Conservation (phyloP, 805 yeast genomes). For the Millerozyma miso region DNA sequence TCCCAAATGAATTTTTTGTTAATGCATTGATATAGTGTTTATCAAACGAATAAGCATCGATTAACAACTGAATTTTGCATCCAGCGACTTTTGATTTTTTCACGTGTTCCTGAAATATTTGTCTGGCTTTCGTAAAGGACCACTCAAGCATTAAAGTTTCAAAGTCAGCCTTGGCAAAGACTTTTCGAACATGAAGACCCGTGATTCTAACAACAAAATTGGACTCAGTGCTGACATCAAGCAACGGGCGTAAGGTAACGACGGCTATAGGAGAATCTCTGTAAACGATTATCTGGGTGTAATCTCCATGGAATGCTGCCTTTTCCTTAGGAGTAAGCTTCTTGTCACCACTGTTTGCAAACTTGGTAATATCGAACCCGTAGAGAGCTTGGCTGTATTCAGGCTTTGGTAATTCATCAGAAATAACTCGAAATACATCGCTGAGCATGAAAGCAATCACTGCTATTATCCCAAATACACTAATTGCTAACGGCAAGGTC, state of each 20-base stretch:
- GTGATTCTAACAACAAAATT: constrained; percentile 50
- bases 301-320: constrained; percentile 33
- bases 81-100: constrained; percentile 23
- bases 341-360: constrained; percentile 30
- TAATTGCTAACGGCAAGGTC: constrained; percentile 37
- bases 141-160: constrained; percentile 60
- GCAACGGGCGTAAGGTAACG: constrained; percentile 42
- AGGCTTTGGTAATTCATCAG: constrained; percentile 23
- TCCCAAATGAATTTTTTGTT: constrained; percentile 40
- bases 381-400: constrained; percentile 33
- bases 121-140: constrained; percentile 48
- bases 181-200: constrained; percentile 62
- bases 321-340: constrained; percentile 13
- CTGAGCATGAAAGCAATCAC: constrained; percentile 41
- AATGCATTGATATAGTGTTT: constrained; percentile 31
- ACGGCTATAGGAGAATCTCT: constrained; percentile 72
- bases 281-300: constrained; percentile 56
- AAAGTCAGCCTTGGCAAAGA: constrained; percentile 61
- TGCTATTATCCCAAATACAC: constrained; percentile 31
- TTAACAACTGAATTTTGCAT: constrained; percentile 32
- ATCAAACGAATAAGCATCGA: constrained; percentile 55
- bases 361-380: constrained; percentile 49
- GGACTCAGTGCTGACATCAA: constrained; percentile 34
- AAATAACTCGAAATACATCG: constrained; percentile 41
- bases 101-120: constrained; percentile 29